Evolutionary conservation across 106 monocot species (phyloP).

Genomic region (Triglochin maritima): DNA sequence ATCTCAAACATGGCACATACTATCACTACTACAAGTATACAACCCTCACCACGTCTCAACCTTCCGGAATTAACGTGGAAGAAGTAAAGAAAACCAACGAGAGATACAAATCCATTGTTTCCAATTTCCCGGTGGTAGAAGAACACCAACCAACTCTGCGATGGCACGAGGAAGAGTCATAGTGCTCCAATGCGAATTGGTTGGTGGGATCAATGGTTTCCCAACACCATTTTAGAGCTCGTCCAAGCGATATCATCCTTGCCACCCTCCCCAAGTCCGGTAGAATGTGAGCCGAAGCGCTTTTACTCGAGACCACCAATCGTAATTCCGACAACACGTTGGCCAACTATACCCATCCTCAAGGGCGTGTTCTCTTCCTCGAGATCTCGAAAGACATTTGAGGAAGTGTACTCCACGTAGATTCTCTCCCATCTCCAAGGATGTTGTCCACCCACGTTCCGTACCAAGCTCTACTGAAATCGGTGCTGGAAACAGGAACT

Average conservation of each 20-base stretch:
- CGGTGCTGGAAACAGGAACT: neutral
- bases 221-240: neutral
- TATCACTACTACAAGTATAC: too few species aligned
- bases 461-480: neutral
- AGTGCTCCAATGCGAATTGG: neutral
- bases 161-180: neutral
- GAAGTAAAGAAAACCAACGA: neutral
- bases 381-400: neutral
- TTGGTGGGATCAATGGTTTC: neutral
- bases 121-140: neutral
- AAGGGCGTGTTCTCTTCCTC: neutral
- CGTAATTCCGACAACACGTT: neutral
- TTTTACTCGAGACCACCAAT: slow-evolving; percentile 7
- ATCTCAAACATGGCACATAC: too few species aligned
- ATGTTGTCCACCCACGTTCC: neutral
- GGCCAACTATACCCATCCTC: neutral
- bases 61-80: neutral
- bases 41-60: neutral
- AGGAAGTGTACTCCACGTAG: neutral
- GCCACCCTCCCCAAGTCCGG: slow-evolving; percentile 23
- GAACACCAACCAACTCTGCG: neutral
- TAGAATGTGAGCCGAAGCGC: slow-evolving; percentile 21
- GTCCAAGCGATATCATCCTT: slow-evolving; percentile 17
- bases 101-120: neutral
- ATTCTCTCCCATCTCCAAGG: slow-evolving; percentile 1